Evolutionary conservation across 225 moss, liverwort and hornwort species (phyloP), one percentile per base, ranked within the genome.

Genomic region (Marchantia paleacea): DNA sequence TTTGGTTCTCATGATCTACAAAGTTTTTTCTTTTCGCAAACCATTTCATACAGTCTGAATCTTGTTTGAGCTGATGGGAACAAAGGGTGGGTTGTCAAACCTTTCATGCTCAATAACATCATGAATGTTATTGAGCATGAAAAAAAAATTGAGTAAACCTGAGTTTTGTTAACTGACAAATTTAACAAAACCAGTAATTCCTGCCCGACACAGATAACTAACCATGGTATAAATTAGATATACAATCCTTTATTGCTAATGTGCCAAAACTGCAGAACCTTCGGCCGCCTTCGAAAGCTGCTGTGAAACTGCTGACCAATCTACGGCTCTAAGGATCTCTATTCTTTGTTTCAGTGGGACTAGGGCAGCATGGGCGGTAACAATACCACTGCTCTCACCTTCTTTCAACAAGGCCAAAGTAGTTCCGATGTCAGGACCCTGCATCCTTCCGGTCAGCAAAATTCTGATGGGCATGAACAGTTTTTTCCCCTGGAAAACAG

Each of bases 391-490:
- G 52, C 49, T 81, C 85, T 91, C 92, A 25, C 88, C 99, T 69
- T 95, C 91, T 63, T 85, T 81, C 31, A 99, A 69, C 53, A 94
- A 82, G 26, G 82, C 86, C 9, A 99, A 80, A 20, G 91, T 81
- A 75, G 91, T 81, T 70, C 99, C 95, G n/a, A 99, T 88, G 52
- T 99, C 95, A 20, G 99, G 94, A 72, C 99, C 99, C 81, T 95
- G 92, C 99, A 95, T 99, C 69, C 86, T 88, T 72, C 99, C 99
- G 11, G 95, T 91, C 24, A 99, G 95, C 8, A 88, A 67, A 84
- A 99, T 92, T 48, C 99, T 90, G 50, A 99, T 75, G 53, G 95
- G 99, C 99, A 99, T 99, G 68, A 95, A 99, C 78, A 99, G 84
- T 49, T 92, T 90, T 81, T 99, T 99, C 52, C 99, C 99, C 99